Base-by-base conservation (phyloP, 495 filamentous ascomycete species). In the Penicillium egyptiacum region DNA sequence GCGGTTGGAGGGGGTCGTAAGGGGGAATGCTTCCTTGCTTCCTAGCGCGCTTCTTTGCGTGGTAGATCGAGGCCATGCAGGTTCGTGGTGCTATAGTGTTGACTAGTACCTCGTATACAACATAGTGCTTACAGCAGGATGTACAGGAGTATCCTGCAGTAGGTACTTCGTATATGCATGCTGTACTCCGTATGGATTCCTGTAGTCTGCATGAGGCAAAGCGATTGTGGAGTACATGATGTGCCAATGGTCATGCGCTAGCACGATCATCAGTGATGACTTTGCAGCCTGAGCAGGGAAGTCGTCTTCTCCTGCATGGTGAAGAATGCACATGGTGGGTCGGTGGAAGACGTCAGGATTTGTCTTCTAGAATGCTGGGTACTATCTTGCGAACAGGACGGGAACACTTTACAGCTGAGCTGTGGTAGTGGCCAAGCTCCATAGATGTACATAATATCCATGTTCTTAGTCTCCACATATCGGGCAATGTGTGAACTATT, bases 291-390 rank as follows among this genome's bases (percentile, higher is more conserved):
- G 22, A 30, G 14, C 16, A 40, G 26, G n/a, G 17, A 33, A 5
- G 30, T 3, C 28, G 28, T 30, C 9, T 23, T 7, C 20, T 39
- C 48, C 22, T 51, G 35, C 49, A 40, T 37, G 44, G 31, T 50
- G 49, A 51, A 51, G 49, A 51, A 51, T 41, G 35, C 33, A 41
- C 49, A 23, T 39, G 35, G 35, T n/a, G 5, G 19, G 11, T 28
- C 22, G 23, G 17, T 19, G 1, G 43, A 14, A 37, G 48, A 50
- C 39, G 22, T 37, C 48, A 23, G 20, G 11, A 39, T 50, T 50
- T 19, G 30, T 14, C 19, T 35, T 49, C 28, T 33, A 51, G 49
- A 23, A 51, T 26, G 4, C 16, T 39, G 7, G n/a, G 16, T n/a
- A 8, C 7, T 39, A n/a, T 39, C 35, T 39, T 39, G 35, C 35